phyloP scores from a whole-genome alignment of 805 yeast species.

The Yarrowia deformans region DNA sequence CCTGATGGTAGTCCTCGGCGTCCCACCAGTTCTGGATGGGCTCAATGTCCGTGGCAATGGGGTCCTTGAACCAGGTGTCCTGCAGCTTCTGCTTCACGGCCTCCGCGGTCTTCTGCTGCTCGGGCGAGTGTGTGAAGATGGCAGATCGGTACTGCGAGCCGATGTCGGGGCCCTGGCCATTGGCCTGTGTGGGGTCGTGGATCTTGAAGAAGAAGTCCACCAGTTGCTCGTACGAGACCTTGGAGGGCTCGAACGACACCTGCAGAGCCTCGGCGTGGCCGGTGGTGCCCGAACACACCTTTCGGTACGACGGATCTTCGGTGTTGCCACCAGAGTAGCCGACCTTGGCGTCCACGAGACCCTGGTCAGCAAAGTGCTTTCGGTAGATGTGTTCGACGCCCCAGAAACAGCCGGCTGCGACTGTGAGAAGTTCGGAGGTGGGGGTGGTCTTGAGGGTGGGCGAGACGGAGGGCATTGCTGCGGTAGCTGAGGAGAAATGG shows the following conservation, averaged over 20 bases:
- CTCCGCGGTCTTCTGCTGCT: constrained; percentile 58
- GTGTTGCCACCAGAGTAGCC: constrained; percentile 87
- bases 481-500: constrained; percentile 6
- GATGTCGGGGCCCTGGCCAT: constrained; percentile 83
- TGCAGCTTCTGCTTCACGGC: constrained; percentile 63
- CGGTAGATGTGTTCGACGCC: constrained; percentile 79
- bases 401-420: constrained; percentile 65
- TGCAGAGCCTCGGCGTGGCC: constrained; percentile 85
- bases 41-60: constrained; percentile 73
- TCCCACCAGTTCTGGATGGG: constrained; percentile 78
- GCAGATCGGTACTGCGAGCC: constrained; percentile 94
- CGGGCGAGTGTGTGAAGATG: constrained; percentile 66
- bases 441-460: constrained; percentile 52
- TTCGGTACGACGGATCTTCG: constrained; percentile 64
- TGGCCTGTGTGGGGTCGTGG: constrained; percentile 90
- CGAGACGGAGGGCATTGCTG: constrained; percentile 42
- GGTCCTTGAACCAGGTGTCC: constrained; percentile 74
- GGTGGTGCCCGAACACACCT: constrained; percentile 81
- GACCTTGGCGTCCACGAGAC: constrained; percentile 77
- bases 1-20: constrained; percentile 96
- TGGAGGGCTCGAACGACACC: constrained; percentile 76
- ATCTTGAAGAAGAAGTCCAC: constrained; percentile 86
- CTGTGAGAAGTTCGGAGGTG: constrained; percentile 61
- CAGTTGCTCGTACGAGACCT: constrained; percentile 65
- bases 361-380: constrained; percentile 69